These are phyloP conservation scores for Rhizopogon vinicolor DNA, from an alignment of 768 basidiomycete genomes.

Conservation along the genomic window DNA sequence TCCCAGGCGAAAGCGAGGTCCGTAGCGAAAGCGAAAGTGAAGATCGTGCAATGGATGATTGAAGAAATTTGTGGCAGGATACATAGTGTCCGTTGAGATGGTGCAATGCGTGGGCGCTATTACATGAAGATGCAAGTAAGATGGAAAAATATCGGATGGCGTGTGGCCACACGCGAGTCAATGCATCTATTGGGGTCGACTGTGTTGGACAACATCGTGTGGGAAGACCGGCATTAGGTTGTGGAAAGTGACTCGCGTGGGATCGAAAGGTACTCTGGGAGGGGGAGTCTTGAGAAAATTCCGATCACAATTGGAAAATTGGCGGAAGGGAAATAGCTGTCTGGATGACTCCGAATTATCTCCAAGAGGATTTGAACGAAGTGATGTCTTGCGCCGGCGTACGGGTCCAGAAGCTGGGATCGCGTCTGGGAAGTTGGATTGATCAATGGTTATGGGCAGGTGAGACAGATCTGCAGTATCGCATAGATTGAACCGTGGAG, in stretches of 20 bases:
- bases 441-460: conserved; percentile 28
- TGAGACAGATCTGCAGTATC: conserved; percentile 69
- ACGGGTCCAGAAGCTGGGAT: conserved; percentile 45
- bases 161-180: neutral
- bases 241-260: conserved; percentile 46
- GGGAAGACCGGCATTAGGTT: conserved; percentile 60
- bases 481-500: conserved; percentile 39
- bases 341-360: conserved; percentile 16
- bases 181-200: conserved; percentile 7
- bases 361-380: conserved; percentile 45
- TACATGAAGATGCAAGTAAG: conserved; percentile 27
- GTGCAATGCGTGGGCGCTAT: conserved; percentile 17
- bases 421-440: conserved; percentile 15
- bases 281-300: conserved; percentile 28
- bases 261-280: conserved; percentile 36
- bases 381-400: conserved; percentile 51
- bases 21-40: conserved; percentile 16
- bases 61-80: conserved; percentile 20
- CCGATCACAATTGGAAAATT: conserved; percentile 16
- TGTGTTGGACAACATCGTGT: conserved; percentile 14
- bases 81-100: conserved; percentile 26
- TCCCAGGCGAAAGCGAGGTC: conserved; percentile 26
- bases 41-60: conserved; percentile 14
- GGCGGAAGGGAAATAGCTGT: conserved; percentile 23
- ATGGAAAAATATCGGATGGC: conserved; percentile 13